Conservation (phyloP, 2,329 filamentous ascomycete genomes). For the Ramularia endophylla region DNA sequence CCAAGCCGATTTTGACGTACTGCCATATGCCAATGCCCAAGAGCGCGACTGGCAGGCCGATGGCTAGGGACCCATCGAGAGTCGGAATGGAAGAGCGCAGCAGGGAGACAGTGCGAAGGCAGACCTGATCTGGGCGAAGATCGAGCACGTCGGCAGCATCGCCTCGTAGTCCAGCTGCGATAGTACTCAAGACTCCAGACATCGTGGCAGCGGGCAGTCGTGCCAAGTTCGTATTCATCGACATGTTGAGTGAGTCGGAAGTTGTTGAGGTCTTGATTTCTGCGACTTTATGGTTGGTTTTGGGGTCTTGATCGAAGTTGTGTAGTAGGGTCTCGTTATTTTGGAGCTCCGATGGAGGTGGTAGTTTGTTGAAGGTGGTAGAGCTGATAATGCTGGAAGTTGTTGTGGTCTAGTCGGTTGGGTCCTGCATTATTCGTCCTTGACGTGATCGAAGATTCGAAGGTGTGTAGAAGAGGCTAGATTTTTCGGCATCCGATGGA, state of each 20-base stretch:
- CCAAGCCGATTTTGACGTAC: conserved; percentile 7
- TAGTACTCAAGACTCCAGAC: conserved; percentile 1
- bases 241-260: background rate
- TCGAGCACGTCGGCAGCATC: conserved; percentile 6
- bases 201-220: background rate
- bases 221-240: background rate
- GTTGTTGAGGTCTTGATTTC: background rate
- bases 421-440: no score
- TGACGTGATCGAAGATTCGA: no score
- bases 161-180: conserved; percentile 9
- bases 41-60: conserved; percentile 6
- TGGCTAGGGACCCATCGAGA: conserved; percentile 3
- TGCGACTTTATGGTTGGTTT: no score
- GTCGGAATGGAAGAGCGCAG: background rate
- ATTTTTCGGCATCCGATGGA: background rate
- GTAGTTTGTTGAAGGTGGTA: background rate
- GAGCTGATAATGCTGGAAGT: no score
- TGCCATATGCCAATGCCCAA: conserved; percentile 8
- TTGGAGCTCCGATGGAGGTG: background rate
- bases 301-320: background rate
- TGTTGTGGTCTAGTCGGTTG: no score
- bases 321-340: background rate
- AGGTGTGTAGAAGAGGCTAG: background rate
- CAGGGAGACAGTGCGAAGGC: conserved; percentile 6
- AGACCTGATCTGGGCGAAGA: conserved; percentile 4